Base-by-base conservation (phyloP, 2,329 filamentous ascomycete species). In the Proliferodiscus dingleyae region DNA sequence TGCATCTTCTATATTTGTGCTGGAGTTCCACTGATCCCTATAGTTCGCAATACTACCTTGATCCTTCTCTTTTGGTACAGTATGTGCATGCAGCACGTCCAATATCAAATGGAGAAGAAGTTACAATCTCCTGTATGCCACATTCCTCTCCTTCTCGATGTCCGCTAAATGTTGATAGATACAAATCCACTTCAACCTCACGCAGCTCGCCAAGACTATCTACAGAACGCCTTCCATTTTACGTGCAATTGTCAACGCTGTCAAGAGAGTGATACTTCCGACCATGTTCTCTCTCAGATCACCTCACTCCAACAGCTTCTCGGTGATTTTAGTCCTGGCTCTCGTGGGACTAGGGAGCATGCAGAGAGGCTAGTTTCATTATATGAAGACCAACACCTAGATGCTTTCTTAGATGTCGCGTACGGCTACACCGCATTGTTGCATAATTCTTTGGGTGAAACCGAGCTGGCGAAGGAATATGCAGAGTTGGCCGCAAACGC, bases 351-450 rank as follows among this genome's bases (percentile, higher is more conserved):
- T 0, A 54, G 60, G 0, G 49, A 50, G 1, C 32, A 61, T 40
- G 63, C 66, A 2, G 61, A 67, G 43, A 43, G 61, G 10, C 36
- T 70, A 8, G 41, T 71, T 1, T 36, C 47, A 0, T n/a, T 67
- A 5, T 68, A 70, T 41, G 53, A 57, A 16, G 43, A 60, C 22
- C 64, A 70, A 48, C 61, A 63, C 0, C 50, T 71, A 0, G 58
- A 68, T 28, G 63, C 63, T 1, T 69, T 68, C 42, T 57, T 69
- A 24, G 64, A 68, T 5, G 53, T 62, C 10, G 62, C 67, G 5
- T 70, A 68, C 50, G 66, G 65, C 1, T 61, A 65, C 41, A 64
- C 67, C 2, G 67, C 68, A 8, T 46, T 71, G 38, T 64, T 66
- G 7, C 68, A 65, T 37, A 69, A 64, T 51, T 57, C 64, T 5